Evolutionary conservation across 1,284 basidiomycete species (phyloP), one percentile per base, ranked within the genome.

Genomic region (Puccinia hordei): DNA sequence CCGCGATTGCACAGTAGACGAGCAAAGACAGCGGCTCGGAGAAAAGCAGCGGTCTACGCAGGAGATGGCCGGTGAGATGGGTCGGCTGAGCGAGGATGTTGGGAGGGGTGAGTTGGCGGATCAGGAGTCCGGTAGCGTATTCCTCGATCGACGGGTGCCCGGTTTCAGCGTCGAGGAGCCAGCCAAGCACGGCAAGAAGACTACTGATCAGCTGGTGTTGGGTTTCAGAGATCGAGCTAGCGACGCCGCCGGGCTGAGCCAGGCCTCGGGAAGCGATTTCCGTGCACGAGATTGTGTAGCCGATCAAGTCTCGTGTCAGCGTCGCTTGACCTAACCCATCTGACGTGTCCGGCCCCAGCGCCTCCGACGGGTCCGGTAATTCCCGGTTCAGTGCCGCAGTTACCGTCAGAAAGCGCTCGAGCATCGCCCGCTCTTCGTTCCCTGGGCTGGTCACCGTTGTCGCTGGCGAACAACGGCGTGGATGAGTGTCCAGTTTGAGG

Each of bases 1-100:
- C 91, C 44, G 96, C 91, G 1, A 93, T 92, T 0, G 94, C 94
- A 0, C 92, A 90, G 86, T 98, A 94, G 30, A 95, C 89, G 22
- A 98, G 88, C 63, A 95, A 89, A 1, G 91, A 91, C 83, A 97
- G 91, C 0, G 95, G 94, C 84, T 96, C 92, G 24, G 94, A 89
- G 10, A 93, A 89, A 13, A 90, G 0, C 95, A 87, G 0, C 93
- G 94, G 88, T 66, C 38, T 30, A 12, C 35, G 38, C 13, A 33
- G 41, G 27, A 68, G 51, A 49, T 74, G 55, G 57, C n/a, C 46
- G 63, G 33, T 41, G 55, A 72, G 27, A 44, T 24, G 38, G 38
- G 57, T 15, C n/a, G 73, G 10, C 55, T 73, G 59, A 22, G 68
- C 30, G 68, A 82, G n/a, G 89, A 80, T 91, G 88, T 2, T 90